Evolutionary conservation across 1,139 yeast genomes (phyloP).

Genomic region (Blastobotrys capitulatus): DNA sequence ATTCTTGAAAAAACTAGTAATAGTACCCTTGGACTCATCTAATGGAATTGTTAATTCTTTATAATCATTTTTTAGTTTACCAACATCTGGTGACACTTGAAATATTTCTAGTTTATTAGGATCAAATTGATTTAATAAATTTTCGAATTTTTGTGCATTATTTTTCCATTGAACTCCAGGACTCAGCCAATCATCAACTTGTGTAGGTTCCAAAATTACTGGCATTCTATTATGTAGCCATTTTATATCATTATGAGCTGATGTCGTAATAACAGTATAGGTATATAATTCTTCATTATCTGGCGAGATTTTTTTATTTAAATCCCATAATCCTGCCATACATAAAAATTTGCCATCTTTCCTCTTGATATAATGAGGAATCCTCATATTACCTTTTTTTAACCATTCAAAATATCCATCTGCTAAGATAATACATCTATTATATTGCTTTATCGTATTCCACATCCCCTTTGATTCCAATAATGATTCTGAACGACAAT

Average conservation of each 20-base stretch:
- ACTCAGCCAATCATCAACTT: slow-evolving; percentile 61
- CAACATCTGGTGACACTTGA: slow-evolving; percentile 59
- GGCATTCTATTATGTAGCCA: slow-evolving; percentile 84
- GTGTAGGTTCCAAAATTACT: slow-evolving; percentile 43
- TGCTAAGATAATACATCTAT: slow-evolving; percentile 65
- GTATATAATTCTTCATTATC: slow-evolving; percentile 38
- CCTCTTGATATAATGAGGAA: slow-evolving; percentile 62
- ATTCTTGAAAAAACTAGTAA: slow-evolving; percentile 6
- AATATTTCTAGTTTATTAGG: slow-evolving; percentile 41
- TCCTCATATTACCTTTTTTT: slow-evolving; percentile 34
- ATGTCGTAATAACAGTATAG: slow-evolving; percentile 70
- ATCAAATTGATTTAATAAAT: slow-evolving; percentile 16
- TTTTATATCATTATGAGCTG: slow-evolving; percentile 52
- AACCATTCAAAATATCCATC: slow-evolving; percentile 88
- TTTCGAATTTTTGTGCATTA: slow-evolving; percentile 19
- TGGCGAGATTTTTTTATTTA: slow-evolving; percentile 24
- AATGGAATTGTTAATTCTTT: slow-evolving; percentile 42
- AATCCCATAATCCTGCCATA: slow-evolving; percentile 65
- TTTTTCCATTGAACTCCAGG: slow-evolving; percentile 40
- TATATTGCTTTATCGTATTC: slow-evolving; percentile 31
- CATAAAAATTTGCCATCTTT: slow-evolving; percentile 49
- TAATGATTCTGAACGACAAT: slow-evolving; percentile 32
- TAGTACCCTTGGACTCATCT: slow-evolving; percentile 16
- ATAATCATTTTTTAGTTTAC: slow-evolving; percentile 51
- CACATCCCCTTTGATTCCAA: slow-evolving; percentile 23